phyloP scores from a whole-genome alignment of 192 early-diverging fungal genomes.

The Umbelopsis isabellina region DNA sequence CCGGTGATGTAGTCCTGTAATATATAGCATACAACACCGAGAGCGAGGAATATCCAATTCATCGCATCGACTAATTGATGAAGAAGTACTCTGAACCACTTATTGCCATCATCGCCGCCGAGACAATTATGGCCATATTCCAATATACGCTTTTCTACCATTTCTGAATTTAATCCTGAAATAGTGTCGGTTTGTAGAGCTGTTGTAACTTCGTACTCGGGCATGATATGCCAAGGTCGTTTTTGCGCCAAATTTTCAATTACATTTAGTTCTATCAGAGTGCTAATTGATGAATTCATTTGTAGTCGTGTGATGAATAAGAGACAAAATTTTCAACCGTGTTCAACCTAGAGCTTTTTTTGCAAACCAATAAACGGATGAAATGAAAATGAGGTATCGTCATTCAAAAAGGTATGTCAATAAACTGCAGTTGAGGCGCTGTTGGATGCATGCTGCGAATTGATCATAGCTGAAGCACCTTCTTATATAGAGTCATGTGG shows the following conservation, averaged over 20 bases:
- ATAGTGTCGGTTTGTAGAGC: slow-evolving; percentile 33
- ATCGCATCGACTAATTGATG: slow-evolving; percentile 67
- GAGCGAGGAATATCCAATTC: slow-evolving; percentile 57
- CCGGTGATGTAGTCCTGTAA: slow-evolving; percentile 68
- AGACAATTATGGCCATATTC: slow-evolving; percentile 65
- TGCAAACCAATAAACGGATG: too few species aligned
- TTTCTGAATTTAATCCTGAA: slow-evolving; percentile 43
- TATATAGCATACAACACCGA: slow-evolving; percentile 55
- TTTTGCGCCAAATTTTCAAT: background rate
- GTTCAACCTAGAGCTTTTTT: too few species aligned
- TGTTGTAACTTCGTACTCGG: background rate
- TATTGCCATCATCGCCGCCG: slow-evolving; percentile 60
- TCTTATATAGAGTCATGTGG: too few species aligned
- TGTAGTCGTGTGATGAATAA: too few species aligned
- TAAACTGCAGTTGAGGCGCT: too few species aligned
- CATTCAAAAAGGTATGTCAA: too few species aligned
- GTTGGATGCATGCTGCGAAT: too few species aligned
- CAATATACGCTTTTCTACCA: slow-evolving; percentile 42
- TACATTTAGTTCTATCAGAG: too few species aligned
- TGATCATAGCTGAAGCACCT: too few species aligned
- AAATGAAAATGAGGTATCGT: too few species aligned
- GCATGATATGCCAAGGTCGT: background rate
- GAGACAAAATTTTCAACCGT: too few species aligned
- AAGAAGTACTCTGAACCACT: slow-evolving; percentile 61
- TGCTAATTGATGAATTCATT: too few species aligned